Percentiles rank a stretch among this genome's conserved stretches.
phyloP scores from a whole-genome alignment of 176 grass and related monocot species.

The Juncus inflexus region DNA sequence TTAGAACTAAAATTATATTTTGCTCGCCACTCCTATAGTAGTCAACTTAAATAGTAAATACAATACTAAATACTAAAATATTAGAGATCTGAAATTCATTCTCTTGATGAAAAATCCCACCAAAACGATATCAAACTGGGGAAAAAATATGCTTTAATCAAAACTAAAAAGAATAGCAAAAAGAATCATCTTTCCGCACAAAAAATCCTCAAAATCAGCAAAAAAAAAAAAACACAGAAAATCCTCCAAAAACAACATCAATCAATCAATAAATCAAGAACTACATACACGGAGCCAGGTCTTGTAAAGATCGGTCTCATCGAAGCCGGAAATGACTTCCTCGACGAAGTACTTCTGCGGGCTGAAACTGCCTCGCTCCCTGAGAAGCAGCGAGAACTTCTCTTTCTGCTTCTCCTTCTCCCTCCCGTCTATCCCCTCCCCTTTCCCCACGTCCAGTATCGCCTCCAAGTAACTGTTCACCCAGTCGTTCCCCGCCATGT shows the following conservation, averaged over 20 bases:
- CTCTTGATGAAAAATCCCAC: background rate
- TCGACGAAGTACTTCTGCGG: conserved; percentile 53
- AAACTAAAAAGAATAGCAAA: background rate
- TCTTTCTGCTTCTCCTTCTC: conserved; percentile 25
- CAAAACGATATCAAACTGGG: background rate
- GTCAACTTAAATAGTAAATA: too few species aligned
- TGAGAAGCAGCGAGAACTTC: conserved; percentile 36
- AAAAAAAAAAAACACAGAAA: conserved; percentile 2
- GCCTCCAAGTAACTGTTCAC: conserved; percentile 58
- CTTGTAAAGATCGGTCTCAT: conserved; percentile 61
- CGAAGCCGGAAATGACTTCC: conserved; percentile 54
- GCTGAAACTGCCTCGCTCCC: conserved; percentile 48
- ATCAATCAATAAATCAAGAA: background rate
- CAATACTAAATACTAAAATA: background rate
- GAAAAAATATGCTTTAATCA: background rate
- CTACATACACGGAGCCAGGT: conserved; percentile 48
- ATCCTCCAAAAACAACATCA: background rate
- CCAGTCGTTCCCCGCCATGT: conserved; percentile 55
- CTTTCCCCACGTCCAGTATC: conserved; percentile 44
- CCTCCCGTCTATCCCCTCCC: conserved; percentile 23
- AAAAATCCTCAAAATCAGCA: conserved; percentile 8
- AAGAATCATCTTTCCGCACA: background rate
- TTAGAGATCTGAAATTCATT: conserved; percentile 2
- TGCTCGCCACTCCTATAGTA: too few species aligned
- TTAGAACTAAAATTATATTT: too few species aligned